These are phyloP conservation scores for Rhodotorula sp. DNA, from an alignment of 1,284 basidiomycete species.

Conservation along the genomic window DNA sequence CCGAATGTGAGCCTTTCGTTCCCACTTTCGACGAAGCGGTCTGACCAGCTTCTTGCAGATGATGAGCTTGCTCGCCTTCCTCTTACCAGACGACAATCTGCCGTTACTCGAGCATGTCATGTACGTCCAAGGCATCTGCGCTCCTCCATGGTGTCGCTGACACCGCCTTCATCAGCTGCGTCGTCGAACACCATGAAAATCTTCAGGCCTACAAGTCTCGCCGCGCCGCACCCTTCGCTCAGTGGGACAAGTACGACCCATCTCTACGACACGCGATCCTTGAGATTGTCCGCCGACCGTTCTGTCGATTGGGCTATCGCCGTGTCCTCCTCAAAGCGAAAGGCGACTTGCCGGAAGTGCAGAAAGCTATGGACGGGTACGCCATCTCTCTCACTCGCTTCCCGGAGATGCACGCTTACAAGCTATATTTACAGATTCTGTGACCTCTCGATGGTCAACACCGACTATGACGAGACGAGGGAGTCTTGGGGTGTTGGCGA, in stretches of 20 bases:
- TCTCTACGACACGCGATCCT: slow-evolving; percentile 18
- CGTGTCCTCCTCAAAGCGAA: slow-evolving; percentile 12
- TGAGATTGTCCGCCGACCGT: slow-evolving; percentile 26
- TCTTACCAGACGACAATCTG: slow-evolving; percentile 33
- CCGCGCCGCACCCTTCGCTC: slow-evolving; percentile 22
- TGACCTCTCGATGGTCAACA: no score
- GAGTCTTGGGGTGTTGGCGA: no score
- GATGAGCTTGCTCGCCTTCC: slow-evolving; percentile 38
- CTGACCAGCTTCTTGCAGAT: slow-evolving; percentile 24
- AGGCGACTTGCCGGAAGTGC: slow-evolving; percentile 1
- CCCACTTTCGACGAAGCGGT: background rate
- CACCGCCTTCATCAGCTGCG: no score
- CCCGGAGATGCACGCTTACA: no score
- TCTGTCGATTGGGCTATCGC: slow-evolving; percentile 31
- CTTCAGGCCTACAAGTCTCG: slow-evolving; percentile 30
- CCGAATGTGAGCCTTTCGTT: slow-evolving; percentile 17
- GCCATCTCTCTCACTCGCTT: no score
- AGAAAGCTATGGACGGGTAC: slow-evolving; percentile 11
- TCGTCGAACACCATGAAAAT: slow-evolving; percentile 25
- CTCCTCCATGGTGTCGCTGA: no score
- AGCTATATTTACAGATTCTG: no score
- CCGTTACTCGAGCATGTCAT: no score
- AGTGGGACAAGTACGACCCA: slow-evolving; percentile 27
- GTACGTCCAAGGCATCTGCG: no score
- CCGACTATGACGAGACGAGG: no score